Percentiles rank a stretch among this genome's conserved stretches.
Conservation (phyloP, 225 moss, liverwort and hornwort genomes). For the Pseudisothecium myosuroides region DNA sequence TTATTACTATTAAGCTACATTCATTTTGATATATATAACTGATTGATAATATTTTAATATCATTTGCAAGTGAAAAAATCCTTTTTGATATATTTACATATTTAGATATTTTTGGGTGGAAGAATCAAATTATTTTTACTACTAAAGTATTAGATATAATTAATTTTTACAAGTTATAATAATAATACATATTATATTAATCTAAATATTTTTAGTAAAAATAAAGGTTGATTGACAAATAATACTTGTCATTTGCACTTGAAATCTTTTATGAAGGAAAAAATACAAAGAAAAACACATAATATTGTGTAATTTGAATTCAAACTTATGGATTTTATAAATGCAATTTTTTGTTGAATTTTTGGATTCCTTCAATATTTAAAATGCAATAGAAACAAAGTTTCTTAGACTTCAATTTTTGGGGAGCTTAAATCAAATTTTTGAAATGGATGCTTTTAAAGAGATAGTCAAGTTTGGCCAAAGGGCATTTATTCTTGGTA, state of each 20-base stretch:
- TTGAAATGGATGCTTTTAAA: not conserved
- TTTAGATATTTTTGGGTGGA: not conserved
- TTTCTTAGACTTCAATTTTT: not conserved
- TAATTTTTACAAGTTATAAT: too few species aligned
- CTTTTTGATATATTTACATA: not conserved
- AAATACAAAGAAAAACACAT: not conserved
- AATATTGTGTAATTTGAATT: not conserved
- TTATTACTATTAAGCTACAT: not conserved
- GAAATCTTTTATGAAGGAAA: not conserved
- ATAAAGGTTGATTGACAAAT: not conserved
- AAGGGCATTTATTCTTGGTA: rapidly evolving
- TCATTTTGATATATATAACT: rapidly evolving
- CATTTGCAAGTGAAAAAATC: not conserved
- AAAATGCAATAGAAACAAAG: not conserved
- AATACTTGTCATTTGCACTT: not conserved
- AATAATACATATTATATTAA: too few species aligned
- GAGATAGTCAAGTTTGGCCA: not conserved
- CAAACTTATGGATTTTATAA: not conserved
- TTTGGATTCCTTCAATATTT: not conserved
- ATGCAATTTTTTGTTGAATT: not conserved
- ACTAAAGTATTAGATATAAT: not conserved
- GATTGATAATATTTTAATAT: not conserved
- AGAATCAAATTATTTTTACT: not conserved
- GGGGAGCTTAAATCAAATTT: not conserved
- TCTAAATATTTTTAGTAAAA: rapidly evolving